A percentile compares a stretch with the other conserved stretches of the same genome.
Conservation (phyloP, 805 yeast species). For the Metschnikowia lachancei region DNA sequence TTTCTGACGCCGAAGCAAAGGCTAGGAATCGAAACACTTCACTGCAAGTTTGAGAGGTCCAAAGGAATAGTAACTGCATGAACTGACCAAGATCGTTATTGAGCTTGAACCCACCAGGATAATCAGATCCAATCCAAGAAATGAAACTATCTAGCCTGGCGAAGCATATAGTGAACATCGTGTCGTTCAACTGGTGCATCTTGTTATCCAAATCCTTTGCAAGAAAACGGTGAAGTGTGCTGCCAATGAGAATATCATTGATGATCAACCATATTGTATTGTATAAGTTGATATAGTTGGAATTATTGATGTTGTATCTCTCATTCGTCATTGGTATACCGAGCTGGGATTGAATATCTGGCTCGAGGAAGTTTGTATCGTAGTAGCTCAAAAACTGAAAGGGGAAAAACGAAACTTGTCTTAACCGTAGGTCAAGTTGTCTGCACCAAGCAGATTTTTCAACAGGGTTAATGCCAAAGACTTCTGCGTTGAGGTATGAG, state of each 20-base stretch:
- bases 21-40: slow-evolving; percentile 10
- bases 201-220: slow-evolving; percentile 27
- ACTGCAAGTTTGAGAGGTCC: slow-evolving; percentile 77
- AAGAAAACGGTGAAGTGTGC: slow-evolving; percentile 40
- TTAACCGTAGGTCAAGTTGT: slow-evolving; percentile 75
- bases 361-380: slow-evolving; percentile 40
- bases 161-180: slow-evolving; percentile 22
- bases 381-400: slow-evolving; percentile 65
- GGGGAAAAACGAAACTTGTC: slow-evolving; percentile 77
- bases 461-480: slow-evolving; percentile 27
- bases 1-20: background rate
- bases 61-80: slow-evolving; percentile 78
- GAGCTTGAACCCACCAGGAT: slow-evolving; percentile 92
- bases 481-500: slow-evolving; percentile 27
- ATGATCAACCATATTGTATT: slow-evolving; percentile 84
- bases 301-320: slow-evolving; percentile 39
- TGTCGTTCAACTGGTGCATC: slow-evolving; percentile 27
- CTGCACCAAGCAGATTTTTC: slow-evolving; percentile 61
- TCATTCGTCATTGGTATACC: slow-evolving; percentile 37
- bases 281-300: slow-evolving; percentile 71
- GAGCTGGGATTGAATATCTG: slow-evolving; percentile 35
- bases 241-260: slow-evolving; percentile 79
- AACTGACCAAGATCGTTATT: slow-evolving; percentile 83
- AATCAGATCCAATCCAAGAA: slow-evolving; percentile 67
- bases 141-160: slow-evolving; percentile 49